Base-by-base conservation (phyloP, 495 filamentous ascomycete species). In the Aspergillus indologenus region DNA sequence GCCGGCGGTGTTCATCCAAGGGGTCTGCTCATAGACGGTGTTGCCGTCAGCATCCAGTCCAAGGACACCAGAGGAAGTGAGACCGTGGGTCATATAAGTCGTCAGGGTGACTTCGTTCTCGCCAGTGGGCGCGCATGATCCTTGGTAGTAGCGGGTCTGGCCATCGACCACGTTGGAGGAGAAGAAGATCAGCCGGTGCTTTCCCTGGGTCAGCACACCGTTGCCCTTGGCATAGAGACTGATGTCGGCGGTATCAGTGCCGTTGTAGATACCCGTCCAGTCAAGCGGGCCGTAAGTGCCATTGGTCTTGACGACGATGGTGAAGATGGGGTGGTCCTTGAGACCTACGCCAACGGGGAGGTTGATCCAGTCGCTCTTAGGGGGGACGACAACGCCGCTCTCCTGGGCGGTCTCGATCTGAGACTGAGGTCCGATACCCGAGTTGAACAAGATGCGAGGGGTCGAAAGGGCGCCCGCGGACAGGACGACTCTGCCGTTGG, bases 291-390 rank as follows among this genome's bases (percentile, higher is more conserved):
- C 75, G 26, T 88, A 80, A 53, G 79, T 73, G 45, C 81, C 80
- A 61, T 89, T 84, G 43, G 76, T 79, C 58, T 90, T 79, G n/a
- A 67, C 61, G 53, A 86, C 79, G 18, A 84, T 77, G 65, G 88
- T 82, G 60, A 89, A 90, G 70, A 89, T 88, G 57, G 84, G 77
- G 69, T 92, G 88, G 67, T 91, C 89, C 59, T 85, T 82, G 45
- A 91, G 68, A 65, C 89, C 90, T 65, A 87, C 79, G 22, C 89
- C 89, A 19, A 92, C 88, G 20, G 89, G 89, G 17, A 89, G 76
- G 60, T 84, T 75, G 65, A 92, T 87, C 88, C 88, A 91, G 18
- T 83, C 64, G 1, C 68, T 62, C 76, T 86, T 78, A n/a, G 69
- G 75, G 8, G 81, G 68, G 19, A 85, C 82, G 53, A 83, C 78